A percentile compares a stretch with the other conserved stretches of the same genome.
Evolutionary conservation across 1,139 yeast genomes (phyloP).

Genomic region (Magnusiomyces magnusii): DNA sequence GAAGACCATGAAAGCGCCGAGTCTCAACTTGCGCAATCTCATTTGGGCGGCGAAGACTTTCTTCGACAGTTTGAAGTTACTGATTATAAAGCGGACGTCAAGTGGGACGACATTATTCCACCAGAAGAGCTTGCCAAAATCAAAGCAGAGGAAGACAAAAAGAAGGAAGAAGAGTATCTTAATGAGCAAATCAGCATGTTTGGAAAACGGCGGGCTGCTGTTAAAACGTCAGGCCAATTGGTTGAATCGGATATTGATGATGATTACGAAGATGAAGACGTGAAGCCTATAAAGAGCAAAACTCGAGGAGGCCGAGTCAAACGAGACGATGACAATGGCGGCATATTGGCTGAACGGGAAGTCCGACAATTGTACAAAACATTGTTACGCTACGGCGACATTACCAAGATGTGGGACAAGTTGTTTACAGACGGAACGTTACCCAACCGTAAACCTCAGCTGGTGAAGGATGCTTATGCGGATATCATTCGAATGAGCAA

Average conservation of each 20-base stretch:
- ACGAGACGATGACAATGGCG: conserved; percentile 30
- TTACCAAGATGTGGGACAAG: conserved; percentile 76
- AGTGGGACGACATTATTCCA: conserved; percentile 99
- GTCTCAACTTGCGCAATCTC: conserved; percentile 81
- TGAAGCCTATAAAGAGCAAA: conserved; percentile 27
- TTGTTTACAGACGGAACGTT: conserved; percentile 85
- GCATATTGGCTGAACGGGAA: conserved; percentile 71
- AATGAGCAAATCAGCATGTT: conserved; percentile 87
- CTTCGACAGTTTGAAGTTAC: conserved; percentile 96
- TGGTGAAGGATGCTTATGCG: conserved; percentile 64
- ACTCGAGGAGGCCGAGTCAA: conserved; percentile 20
- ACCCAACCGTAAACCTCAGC: conserved; percentile 78
- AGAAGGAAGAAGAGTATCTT: conserved; percentile 76
- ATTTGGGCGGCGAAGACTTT: conserved; percentile 96
- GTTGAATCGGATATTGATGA: conserved; percentile 38
- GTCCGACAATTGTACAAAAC: conserved; percentile 81
- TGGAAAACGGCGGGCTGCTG: conserved; percentile 64
- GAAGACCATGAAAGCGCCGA: conserved; percentile 97
- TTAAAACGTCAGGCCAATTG: conserved; percentile 39
- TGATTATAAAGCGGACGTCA: conserved; percentile 96
- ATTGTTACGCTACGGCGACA: conserved; percentile 73
- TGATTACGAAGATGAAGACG: conserved; percentile 33
- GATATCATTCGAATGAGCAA: conserved; percentile 61
- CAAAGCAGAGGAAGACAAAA: conserved; percentile 84
- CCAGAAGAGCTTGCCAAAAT: conserved; percentile 83